Evolutionary conservation across 2,329 filamentous ascomycete genomes (phyloP).

Genomic region (Aspergillus sp.): DNA sequence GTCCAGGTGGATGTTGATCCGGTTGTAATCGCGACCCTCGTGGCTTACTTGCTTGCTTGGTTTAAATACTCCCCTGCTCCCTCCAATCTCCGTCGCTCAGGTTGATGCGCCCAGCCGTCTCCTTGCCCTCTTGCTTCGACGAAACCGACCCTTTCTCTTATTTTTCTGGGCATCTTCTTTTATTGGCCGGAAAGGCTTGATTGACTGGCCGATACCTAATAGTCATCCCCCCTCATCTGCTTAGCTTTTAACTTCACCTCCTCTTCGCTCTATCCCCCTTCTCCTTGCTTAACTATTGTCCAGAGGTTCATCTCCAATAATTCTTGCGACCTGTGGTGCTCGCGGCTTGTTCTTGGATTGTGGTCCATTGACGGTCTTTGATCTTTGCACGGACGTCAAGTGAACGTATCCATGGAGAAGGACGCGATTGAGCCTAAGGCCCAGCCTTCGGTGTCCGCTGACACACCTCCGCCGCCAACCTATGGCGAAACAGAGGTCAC

Average conservation of each 20-base stretch:
- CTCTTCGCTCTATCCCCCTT: neutral
- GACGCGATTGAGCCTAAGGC: conserved; percentile 26
- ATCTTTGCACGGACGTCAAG: neutral
- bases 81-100: neutral
- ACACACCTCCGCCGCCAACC: conserved; percentile 22
- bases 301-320: too few species aligned
- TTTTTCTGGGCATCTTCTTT: neutral
- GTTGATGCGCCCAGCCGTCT: neutral
- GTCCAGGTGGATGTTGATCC: too few species aligned
- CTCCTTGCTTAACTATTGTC: neutral
- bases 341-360: neutral
- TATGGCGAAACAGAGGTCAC: conserved; percentile 33
- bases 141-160: neutral
- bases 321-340: neutral
- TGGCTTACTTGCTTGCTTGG: neutral
- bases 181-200: neutral
- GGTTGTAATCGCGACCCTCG: too few species aligned
- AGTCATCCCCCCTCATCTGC: neutral
- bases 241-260: neutral
- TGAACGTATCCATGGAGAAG: conserved; percentile 32
- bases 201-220: neutral
- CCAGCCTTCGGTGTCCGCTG: conserved; percentile 20
- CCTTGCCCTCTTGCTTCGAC: neutral
- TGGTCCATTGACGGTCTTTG: neutral
- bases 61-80: neutral